phyloP scores from a whole-genome alignment of 257 asterid genomes.

The Eucommia ulmoides region DNA sequence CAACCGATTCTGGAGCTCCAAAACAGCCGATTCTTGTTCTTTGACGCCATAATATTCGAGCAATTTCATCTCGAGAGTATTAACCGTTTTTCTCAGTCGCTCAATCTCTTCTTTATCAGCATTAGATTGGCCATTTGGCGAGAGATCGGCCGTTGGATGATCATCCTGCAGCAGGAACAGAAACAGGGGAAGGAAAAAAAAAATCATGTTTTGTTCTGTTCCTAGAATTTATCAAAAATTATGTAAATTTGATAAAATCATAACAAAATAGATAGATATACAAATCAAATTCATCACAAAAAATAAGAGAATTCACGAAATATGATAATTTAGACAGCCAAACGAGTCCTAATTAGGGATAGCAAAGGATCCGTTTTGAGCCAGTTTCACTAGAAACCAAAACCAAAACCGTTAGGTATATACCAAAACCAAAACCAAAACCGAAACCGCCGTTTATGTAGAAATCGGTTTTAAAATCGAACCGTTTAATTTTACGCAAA shows the following conservation, averaged over 20 bases:
- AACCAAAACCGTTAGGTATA: too few relatives aligned
- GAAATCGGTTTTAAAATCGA: too few relatives aligned
- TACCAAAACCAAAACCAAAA: too few relatives aligned
- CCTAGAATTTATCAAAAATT: too few relatives aligned
- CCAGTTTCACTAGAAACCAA: too few relatives aligned
- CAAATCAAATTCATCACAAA: constrained; percentile 23
- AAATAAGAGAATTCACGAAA: too few relatives aligned
- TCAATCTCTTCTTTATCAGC: constrained; percentile 36
- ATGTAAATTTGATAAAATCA: too few relatives aligned
- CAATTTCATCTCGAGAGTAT: constrained; percentile 49
- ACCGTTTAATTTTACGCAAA: too few relatives aligned
- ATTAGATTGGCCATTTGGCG: constrained; percentile 19
- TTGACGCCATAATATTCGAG: constrained; percentile 83
- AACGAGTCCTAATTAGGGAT: too few relatives aligned
- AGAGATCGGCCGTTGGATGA: constrained; percentile 12
- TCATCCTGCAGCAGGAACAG: constrained; percentile 36
- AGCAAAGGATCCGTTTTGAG: too few relatives aligned
- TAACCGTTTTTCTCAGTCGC: constrained; percentile 40
- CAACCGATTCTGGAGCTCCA: constrained; percentile 69
- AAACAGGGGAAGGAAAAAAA: constrained; percentile 40
- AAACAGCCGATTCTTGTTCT: constrained; percentile 74
- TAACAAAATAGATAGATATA: constrained; percentile 20
- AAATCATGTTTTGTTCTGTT: constrained; percentile 29
- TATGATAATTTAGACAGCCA: too few relatives aligned
- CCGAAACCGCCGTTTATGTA: too few relatives aligned